Evolutionary conservation across 2,329 filamentous ascomycete species (phyloP).

Genomic region (Magnaporthales sp.): DNA sequence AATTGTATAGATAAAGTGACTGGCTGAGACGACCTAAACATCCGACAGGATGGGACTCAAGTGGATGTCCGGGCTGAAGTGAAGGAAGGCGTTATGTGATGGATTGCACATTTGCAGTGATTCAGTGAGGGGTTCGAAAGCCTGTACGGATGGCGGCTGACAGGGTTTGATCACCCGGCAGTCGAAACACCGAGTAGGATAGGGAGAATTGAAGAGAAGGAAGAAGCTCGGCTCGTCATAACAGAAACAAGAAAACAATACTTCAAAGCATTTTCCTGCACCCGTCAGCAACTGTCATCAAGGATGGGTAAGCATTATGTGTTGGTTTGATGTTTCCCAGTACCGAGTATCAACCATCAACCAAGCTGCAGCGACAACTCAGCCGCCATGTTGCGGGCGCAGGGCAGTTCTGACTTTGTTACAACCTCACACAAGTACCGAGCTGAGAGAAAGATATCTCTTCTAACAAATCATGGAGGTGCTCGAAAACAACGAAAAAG

Average conservation of each 20-base stretch:
- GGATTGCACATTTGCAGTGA: not conserved
- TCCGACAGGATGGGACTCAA: not conserved
- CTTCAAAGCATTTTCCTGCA: not conserved
- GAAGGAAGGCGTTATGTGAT: not conserved
- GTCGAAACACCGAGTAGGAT: slow-evolving; percentile 1
- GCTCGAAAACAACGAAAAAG: no score
- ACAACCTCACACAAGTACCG: no score
- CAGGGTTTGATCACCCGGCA: slow-evolving; percentile 3
- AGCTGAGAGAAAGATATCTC: no score
- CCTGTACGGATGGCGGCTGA: not conserved
- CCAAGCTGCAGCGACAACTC: no score
- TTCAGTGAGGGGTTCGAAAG: not conserved
- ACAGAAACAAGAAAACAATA: not conserved
- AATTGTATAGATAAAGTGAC: not conserved
- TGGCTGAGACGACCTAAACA: not conserved
- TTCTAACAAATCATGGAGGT: no score
- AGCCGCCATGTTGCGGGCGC: no score
- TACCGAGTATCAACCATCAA: no score
- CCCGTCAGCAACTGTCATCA: not conserved
- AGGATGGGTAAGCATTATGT: no score
- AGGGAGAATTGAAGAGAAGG: not conserved
- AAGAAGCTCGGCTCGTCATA: not conserved
- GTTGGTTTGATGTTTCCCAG: no score
- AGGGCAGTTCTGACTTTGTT: no score
- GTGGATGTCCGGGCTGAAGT: not conserved